Conservation (phyloP, 2,329 filamentous ascomycete genomes). For the Monilinia polystroma region DNA sequence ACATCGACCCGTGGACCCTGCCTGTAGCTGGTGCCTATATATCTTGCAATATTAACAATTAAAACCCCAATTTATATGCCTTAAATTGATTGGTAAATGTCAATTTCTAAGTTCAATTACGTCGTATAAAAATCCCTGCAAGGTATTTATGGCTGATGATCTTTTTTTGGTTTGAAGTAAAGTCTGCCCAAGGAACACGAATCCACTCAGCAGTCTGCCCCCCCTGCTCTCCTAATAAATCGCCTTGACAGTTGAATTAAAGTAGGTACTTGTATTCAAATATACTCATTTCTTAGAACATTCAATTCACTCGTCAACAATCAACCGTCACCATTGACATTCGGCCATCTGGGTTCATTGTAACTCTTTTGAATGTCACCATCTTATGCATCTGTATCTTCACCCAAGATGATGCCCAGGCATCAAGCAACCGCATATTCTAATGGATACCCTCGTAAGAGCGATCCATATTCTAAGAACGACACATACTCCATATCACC, state of each 20-base stretch:
- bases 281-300: neutral
- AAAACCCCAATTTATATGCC: too few species aligned
- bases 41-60: too few species aligned
- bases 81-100: too few species aligned
- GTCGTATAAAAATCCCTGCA: slow-evolving; percentile 11
- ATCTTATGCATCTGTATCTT: slow-evolving; percentile 49
- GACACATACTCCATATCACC: slow-evolving; percentile 82
- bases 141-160: slow-evolving; percentile 4
- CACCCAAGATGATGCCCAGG: slow-evolving; percentile 74
- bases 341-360: slow-evolving; percentile 20
- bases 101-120: neutral
- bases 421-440: slow-evolving; percentile 73
- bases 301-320: slow-evolving; percentile 19
- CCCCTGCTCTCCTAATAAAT: slow-evolving; percentile 15
- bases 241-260: neutral
- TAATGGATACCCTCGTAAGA: slow-evolving; percentile 74
- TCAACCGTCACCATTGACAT: slow-evolving; percentile 8
- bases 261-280: neutral
- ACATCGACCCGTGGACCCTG: too few species aligned
- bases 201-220: slow-evolving; percentile 15
- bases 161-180: slow-evolving; percentile 17
- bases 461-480: slow-evolving; percentile 70
- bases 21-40: too few species aligned
- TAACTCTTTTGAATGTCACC: slow-evolving; percentile 54
- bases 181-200: slow-evolving; percentile 20